These are phyloP conservation scores for Phytophthora nicotianae DNA, from an alignment of 352 stramenopile genomes.

Conservation along the genomic window DNA sequence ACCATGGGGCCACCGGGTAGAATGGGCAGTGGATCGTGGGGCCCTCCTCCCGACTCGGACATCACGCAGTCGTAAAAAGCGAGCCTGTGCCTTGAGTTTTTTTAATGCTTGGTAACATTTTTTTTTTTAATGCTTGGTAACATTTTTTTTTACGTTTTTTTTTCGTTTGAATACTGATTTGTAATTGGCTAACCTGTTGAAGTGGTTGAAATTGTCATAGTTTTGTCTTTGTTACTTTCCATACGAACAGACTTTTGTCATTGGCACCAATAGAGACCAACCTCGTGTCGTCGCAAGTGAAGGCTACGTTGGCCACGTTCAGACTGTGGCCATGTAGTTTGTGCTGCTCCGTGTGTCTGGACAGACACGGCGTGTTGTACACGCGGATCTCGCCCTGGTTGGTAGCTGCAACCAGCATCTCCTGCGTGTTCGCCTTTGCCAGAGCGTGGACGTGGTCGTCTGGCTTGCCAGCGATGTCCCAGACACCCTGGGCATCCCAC, in stretches of 20 bases:
- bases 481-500: constrained; percentile 72
- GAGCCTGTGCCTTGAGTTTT: not conserved
- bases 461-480: constrained; percentile 45
- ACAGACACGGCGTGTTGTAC: constrained; percentile 75
- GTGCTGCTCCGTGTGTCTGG: constrained; percentile 60
- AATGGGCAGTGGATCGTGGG: constrained; percentile 16
- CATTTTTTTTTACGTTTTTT: too few relatives aligned
- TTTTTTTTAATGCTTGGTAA: too few relatives aligned
- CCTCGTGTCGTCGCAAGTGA: constrained; percentile 71
- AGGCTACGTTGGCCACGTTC: constrained; percentile 63
- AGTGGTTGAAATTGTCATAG: not conserved
- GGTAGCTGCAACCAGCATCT: constrained; percentile 63
- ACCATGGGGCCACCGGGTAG: constrained; percentile 11
- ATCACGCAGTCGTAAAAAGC: constrained; percentile 13
- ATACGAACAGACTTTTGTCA: constrained; percentile 81
- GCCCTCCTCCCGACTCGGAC: constrained; percentile 10
- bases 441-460: constrained; percentile 67
- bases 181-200: not conserved
- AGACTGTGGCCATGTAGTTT: constrained; percentile 65
- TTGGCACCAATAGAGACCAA: constrained; percentile 74
- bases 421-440: constrained; percentile 47
- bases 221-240: constrained; percentile 36
- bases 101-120: too few relatives aligned
- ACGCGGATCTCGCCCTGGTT: constrained; percentile 72
- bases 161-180: too few relatives aligned